Percentiles rank a stretch among this genome's conserved stretches.
phyloP scores from a whole-genome alignment of 1,284 basidiomycete genomes.

The Ustilago trichophora region DNA sequence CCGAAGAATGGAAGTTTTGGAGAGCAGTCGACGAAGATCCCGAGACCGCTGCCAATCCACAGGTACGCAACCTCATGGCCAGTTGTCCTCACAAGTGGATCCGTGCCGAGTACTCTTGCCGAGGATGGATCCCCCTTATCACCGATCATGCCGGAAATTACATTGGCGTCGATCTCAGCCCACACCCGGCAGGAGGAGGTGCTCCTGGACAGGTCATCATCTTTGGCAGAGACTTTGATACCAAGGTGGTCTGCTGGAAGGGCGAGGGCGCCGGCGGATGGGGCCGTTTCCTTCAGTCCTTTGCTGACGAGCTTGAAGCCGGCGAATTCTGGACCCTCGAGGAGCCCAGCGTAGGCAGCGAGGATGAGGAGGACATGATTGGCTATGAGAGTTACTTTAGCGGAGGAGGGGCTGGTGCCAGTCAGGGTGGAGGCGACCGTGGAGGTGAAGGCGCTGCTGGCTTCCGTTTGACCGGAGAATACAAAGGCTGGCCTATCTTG shows the following conservation, averaged over 20 bases:
- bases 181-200: conserved; percentile 71
- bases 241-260: conserved; percentile 83
- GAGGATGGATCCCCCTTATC: conserved; percentile 94
- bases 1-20: conserved; percentile 65
- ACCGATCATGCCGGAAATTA: conserved; percentile 96
- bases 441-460: conserved; percentile 57
- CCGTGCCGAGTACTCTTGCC: conserved; percentile 85
- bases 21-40: conserved; percentile 62
- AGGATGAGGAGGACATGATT: conserved; percentile 61
- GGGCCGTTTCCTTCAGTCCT: conserved; percentile 91
- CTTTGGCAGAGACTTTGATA: conserved; percentile 96
- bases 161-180: conserved; percentile 92
- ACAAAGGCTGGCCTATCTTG: conserved; percentile 63
- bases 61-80: conserved; percentile 73
- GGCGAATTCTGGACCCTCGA: conserved; percentile 72
- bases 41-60: conserved; percentile 54
- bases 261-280: conserved; percentile 86
- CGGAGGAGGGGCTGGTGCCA: conserved; percentile 51
- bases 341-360: conserved; percentile 35
- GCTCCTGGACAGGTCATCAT: conserved; percentile 91
- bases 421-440: conserved; percentile 57
- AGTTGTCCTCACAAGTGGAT: conserved; percentile 93
- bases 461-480: conserved; percentile 59
- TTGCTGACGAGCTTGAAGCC: conserved; percentile 90
- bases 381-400: conserved; percentile 64